Base-by-base conservation (phyloP, 805 yeast genomes). In the Barnettozyma botsteinii region DNA sequence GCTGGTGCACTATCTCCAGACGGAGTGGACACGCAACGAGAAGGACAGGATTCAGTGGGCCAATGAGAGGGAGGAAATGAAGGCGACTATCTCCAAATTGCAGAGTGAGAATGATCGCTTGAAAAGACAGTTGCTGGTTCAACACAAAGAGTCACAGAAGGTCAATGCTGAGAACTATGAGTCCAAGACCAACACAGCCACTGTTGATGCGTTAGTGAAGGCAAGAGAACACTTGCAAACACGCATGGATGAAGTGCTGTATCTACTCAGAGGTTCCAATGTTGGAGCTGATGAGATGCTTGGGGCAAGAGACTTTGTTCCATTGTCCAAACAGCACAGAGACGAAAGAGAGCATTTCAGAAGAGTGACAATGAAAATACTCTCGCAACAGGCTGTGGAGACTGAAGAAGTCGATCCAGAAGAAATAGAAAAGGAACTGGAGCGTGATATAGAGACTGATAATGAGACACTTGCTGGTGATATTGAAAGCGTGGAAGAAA, bases 1-100 rank as follows among this genome's bases (percentile, higher is more conserved):
- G 37, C 78, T 79, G 24, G 75, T 79, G 77, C 73, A 75, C 51
- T 79, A 73, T 46, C 64, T 79, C 51, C 84, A 79, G 53, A 62
- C 72, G 19, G 83, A 79, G 49, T 77, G 78, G 70, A 77, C 79
- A 39, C 70, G 68, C 43, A 75, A 73, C 54, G 84, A 79, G 53
- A 70, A 76, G 40, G 77, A 75, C 48, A 62, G 79, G 37, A 73
- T 78, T 38, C 72, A 71, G 32, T 77, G 81, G 79, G 79, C 73
- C 43, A 60, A 76, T 37, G 83, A 78, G 52, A 64, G 72, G 27
- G 75, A 78, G 15, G 83, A 78, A 50, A 73, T 78, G 80, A 73
- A 68, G 56, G 64, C 69, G 22, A 55, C 62, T 24, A 72, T 77
- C 34, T 69, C 76, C 4, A 65, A 64, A 35, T 59, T 77, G 15